Percentiles rank a stretch among this genome's conserved stretches.
Evolutionary conservation across 306 rosid genomes (phyloP).

Genomic region (Citrullus colocynthis): DNA sequence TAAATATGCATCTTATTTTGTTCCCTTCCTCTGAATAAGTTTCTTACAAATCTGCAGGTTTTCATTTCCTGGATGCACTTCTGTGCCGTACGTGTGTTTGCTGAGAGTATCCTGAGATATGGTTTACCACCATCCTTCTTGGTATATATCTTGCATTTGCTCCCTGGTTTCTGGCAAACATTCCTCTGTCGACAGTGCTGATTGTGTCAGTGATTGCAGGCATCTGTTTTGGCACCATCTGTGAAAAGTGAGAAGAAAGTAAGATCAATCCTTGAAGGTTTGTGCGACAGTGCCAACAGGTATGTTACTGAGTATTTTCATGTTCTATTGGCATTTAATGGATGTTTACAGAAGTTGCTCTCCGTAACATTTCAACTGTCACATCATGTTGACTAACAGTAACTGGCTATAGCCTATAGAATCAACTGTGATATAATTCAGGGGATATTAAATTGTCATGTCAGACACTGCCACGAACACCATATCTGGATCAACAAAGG

Average conservation of each 20-base stretch:
- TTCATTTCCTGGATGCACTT: constrained; percentile 98
- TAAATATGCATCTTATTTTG: neutral
- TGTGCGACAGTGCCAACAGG: constrained; percentile 70
- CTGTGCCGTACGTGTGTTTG: constrained; percentile 63
- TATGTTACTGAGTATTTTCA: constrained; percentile 23
- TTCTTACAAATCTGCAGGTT: constrained; percentile 35
- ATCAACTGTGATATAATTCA: neutral
- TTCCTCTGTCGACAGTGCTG: constrained; percentile 8
- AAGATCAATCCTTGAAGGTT: constrained; percentile 69
- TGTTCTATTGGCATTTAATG: neutral
- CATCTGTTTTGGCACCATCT: constrained; percentile 73
- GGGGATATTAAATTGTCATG: neutral
- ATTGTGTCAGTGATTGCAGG: constrained; percentile 35
- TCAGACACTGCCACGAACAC: neutral
- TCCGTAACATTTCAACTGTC: neutral
- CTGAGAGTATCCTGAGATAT: constrained; percentile 92
- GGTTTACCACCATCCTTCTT: constrained; percentile 85
- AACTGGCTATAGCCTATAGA: neutral
- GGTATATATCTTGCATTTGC: constrained; percentile 33
- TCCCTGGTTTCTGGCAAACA: constrained; percentile 9
- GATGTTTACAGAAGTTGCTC: neutral
- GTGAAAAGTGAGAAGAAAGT: constrained; percentile 73
- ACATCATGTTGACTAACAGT: neutral
- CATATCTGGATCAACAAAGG: neutral
- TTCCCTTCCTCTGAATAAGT: constrained; percentile 6